Percentiles rank a stretch among this genome's conserved stretches.
Evolutionary conservation across 306 rosid species (phyloP).

Genomic region (Quercus dentata): DNA sequence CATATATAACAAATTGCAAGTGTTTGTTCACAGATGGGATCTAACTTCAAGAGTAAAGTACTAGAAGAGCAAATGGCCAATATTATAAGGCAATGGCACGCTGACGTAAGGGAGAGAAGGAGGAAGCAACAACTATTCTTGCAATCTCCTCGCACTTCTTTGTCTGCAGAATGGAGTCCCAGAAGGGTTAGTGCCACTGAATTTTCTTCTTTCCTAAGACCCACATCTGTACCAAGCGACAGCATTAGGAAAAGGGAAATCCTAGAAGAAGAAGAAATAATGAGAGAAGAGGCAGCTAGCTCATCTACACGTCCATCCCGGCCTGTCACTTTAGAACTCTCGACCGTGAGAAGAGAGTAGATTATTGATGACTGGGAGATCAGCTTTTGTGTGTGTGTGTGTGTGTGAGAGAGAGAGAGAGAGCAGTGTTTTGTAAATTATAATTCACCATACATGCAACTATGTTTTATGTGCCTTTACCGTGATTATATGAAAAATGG

Average conservation of each 20-base stretch:
- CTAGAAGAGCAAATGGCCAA: slow-evolving; percentile 27
- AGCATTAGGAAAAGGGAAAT: slow-evolving; percentile 12
- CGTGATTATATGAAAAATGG: neutral
- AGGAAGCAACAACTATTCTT: neutral
- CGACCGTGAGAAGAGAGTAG: neutral
- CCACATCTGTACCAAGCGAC: neutral
- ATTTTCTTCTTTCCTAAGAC: slow-evolving; percentile 5
- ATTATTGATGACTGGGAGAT: neutral
- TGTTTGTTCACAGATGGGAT: slow-evolving; percentile 35
- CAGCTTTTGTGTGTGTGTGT: too few relatives aligned
- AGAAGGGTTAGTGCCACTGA: slow-evolving; percentile 10
- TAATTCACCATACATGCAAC: too few relatives aligned
- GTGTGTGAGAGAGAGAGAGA: too few relatives aligned
- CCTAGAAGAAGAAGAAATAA: neutral
- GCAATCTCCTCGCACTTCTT: slow-evolving; percentile 14
- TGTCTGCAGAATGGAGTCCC: slow-evolving; percentile 32
- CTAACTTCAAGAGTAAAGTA: slow-evolving; percentile 34
- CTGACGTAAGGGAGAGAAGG: slow-evolving; percentile 35
- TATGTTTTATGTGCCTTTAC: too few relatives aligned
- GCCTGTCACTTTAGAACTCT: neutral
- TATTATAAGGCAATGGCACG: slow-evolving; percentile 29
- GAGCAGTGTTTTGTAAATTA: too few relatives aligned
- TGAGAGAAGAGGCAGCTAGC: neutral
- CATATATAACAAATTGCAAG: too few relatives aligned
- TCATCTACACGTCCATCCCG: neutral